Conservation (phyloP, 2,329 filamentous ascomycete species). For the Diaporthe vexans region DNA sequence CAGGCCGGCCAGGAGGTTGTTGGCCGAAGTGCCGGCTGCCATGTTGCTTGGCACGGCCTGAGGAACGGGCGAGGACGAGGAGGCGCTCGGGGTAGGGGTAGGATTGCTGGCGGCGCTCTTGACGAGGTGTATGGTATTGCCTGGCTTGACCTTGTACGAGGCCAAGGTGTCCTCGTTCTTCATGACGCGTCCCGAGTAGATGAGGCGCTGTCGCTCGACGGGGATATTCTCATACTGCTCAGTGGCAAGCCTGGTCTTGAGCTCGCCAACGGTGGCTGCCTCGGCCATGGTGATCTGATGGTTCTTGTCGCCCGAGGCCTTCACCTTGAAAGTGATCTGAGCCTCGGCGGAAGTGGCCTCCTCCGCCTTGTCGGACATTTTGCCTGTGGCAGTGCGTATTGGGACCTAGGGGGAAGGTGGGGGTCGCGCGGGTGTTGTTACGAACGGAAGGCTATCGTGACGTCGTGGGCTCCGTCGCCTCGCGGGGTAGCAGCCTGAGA, state of each 20-base stretch:
- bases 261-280: conserved; percentile 82
- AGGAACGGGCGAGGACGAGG: conserved; percentile 61
- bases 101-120: conserved; percentile 94
- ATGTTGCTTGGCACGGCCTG: conserved; percentile 81
- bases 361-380: conserved; percentile 76
- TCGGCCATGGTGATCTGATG: conserved; percentile 85
- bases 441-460: conserved; percentile 21
- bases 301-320: conserved; percentile 92
- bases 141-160: conserved; percentile 94
- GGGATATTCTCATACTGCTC: conserved; percentile 89
- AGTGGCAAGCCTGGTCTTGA: conserved; percentile 89
- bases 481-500: conserved; percentile 33
- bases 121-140: conserved; percentile 96
- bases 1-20: conserved; percentile 90
- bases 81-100: conserved; percentile 57
- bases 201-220: conserved; percentile 89
- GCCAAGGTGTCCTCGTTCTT: conserved; percentile 92
- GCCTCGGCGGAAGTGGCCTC: conserved; percentile 73
- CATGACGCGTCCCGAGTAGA: conserved; percentile 96
- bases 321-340: conserved; percentile 95
- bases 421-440: neutral
- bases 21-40: conserved; percentile 80
- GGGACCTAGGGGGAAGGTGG: conserved; percentile 33
- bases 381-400: conserved; percentile 43
- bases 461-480: conserved; percentile 31